These are phyloP conservation scores for Cladochytrium replicatum DNA, from an alignment of 192 early-diverging fungal species.

Conservation along the genomic window DNA sequence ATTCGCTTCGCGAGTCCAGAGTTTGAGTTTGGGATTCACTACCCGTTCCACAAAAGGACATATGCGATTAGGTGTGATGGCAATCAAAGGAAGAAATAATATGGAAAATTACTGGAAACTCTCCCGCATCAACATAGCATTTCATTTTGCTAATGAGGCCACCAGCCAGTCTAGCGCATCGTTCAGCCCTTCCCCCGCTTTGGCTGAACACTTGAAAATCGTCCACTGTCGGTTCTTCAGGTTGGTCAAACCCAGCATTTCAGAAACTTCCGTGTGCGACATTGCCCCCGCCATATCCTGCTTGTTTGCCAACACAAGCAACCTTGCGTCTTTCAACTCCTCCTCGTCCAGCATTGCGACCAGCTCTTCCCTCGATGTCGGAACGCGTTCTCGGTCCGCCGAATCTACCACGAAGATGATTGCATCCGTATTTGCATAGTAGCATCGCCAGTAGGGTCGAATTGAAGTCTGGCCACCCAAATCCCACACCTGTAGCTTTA, in stretches of 20 bases:
- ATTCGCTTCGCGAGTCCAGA: too few relatives aligned
- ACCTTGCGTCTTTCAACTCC: constrained; percentile 76
- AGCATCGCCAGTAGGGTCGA: constrained; percentile 97
- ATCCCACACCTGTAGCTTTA: constrained; percentile 99
- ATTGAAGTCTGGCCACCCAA: constrained; percentile 87
- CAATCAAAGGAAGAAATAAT: too few relatives aligned
- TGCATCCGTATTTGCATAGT: constrained; percentile 98
- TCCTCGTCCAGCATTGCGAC: constrained; percentile 91
- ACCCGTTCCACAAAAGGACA: too few relatives aligned
- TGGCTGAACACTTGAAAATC: constrained; percentile 88
- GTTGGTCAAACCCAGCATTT: constrained; percentile 69
- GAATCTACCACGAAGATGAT: constrained; percentile 97
- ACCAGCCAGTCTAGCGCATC: constrained; percentile 90
- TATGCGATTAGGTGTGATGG: too few relatives aligned
- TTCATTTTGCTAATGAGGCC: too few relatives aligned
- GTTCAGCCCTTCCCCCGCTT: constrained; percentile 86
- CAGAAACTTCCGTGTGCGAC: constrained; percentile 78
- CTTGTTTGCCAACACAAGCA: constrained; percentile 96
- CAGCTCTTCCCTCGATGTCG: constrained; percentile 80
- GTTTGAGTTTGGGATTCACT: too few relatives aligned
- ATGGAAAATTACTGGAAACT: too few relatives aligned
- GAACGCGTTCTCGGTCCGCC: constrained; percentile 80
- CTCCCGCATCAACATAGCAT: too few relatives aligned
- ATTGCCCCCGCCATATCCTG: constrained; percentile 95
- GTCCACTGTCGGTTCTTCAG: constrained; percentile 88